Conservation (phyloP, 208 protist species). For the Trypanosoma platydactyli region DNA sequence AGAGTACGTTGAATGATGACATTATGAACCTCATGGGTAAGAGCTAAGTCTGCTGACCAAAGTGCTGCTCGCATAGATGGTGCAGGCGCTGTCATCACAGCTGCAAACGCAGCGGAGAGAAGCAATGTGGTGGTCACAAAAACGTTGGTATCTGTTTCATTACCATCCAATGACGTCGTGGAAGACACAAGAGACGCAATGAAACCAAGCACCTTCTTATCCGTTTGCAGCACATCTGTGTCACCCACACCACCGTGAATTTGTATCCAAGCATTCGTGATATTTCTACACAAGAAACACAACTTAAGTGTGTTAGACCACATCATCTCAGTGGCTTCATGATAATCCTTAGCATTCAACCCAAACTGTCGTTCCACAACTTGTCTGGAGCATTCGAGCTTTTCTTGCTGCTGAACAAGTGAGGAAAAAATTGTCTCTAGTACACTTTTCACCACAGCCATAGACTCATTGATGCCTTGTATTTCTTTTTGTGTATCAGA, state of each 20-base stretch:
- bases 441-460: constrained; percentile 31
- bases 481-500: neutral
- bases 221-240: constrained; percentile 22
- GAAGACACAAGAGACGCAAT: constrained; percentile 53
- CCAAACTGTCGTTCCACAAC: constrained; percentile 43
- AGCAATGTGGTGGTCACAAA: constrained; percentile 50
- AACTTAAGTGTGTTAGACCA: constrained; percentile 64
- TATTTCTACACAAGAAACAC: constrained; percentile 43
- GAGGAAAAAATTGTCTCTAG: constrained; percentile 36
- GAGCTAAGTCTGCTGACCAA: constrained; percentile 42
- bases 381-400: constrained; percentile 36
- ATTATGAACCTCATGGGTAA: constrained; percentile 73
- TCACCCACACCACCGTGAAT: constrained; percentile 58
- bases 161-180: constrained; percentile 33
- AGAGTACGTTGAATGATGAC: constrained; percentile 70
- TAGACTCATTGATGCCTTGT: constrained; percentile 10
- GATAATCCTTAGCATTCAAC: constrained; percentile 49
- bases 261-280: constrained; percentile 56
- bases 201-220: constrained; percentile 50
- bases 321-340: constrained; percentile 38
- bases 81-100: constrained; percentile 47
- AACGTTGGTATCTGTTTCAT: constrained; percentile 28
- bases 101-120: constrained; percentile 44
- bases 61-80: constrained; percentile 43
- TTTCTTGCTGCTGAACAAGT: constrained; percentile 53